A percentile compares a stretch with the other conserved stretches of the same genome.
phyloP scores from a whole-genome alignment of 495 filamentous ascomycete genomes.

The Hyphodiscus hymeniophilus region DNA sequence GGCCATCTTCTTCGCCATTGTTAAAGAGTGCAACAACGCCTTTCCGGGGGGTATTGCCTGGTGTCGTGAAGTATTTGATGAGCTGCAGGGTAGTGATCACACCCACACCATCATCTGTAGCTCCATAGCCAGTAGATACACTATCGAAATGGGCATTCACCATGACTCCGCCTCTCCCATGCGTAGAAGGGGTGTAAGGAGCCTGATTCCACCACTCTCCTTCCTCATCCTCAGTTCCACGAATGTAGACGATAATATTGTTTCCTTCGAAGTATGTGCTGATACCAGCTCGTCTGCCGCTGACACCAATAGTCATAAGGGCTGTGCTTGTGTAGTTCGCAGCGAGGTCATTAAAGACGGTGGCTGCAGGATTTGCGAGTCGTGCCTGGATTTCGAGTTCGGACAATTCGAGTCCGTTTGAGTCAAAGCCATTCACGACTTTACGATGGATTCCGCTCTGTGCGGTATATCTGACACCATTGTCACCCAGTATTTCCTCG shows the following conservation, averaged over 20 bases:
- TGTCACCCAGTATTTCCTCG: conserved; percentile 53
- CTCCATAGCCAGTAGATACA: conserved; percentile 80
- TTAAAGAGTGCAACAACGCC: conserved; percentile 85
- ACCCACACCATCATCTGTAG: conserved; percentile 90
- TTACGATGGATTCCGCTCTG: conserved; percentile 15
- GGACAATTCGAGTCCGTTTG: background rate
- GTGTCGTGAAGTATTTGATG: conserved; percentile 77
- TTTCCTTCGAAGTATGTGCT: conserved; percentile 84
- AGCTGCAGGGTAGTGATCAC: conserved; percentile 80
- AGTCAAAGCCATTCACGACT: background rate
- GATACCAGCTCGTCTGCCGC: conserved; percentile 26
- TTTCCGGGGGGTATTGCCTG: conserved; percentile 64
- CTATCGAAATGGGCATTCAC: conserved; percentile 97
- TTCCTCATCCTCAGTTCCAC: conserved; percentile 63
- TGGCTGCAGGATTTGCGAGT: conserved; percentile 7
- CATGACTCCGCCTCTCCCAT: conserved; percentile 66
- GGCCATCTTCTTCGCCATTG: conserved; percentile 91
- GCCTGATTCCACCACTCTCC: conserved; percentile 54
- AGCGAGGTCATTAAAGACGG: conserved; percentile 64
- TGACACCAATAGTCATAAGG: conserved; percentile 13
- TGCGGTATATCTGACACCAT: conserved; percentile 28
- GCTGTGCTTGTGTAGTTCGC: conserved; percentile 65
- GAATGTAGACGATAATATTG: conserved; percentile 88
- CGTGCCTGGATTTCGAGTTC: conserved; percentile 1
- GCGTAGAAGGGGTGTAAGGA: conserved; percentile 33